phyloP scores from a whole-genome alignment of 2,329 filamentous ascomycete species.

The Thielaviopsis cerberus region DNA sequence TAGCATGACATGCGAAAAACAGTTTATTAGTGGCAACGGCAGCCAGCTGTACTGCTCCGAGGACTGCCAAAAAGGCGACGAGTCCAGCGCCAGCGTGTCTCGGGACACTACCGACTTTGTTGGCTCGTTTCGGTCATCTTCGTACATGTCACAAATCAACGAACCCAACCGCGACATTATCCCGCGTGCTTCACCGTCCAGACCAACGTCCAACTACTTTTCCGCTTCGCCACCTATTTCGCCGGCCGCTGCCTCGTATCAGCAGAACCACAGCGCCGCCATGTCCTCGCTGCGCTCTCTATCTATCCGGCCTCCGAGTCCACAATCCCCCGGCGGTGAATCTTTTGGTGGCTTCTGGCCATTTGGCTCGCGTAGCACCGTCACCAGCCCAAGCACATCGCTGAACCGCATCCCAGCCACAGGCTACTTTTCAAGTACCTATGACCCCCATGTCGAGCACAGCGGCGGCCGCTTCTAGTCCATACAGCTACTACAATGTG shows the following conservation, averaged over 20 bases:
- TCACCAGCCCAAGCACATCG: slow-evolving; percentile 34
- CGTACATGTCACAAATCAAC: slow-evolving; percentile 16
- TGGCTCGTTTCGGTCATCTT: slow-evolving; percentile 15
- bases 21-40: slow-evolving; percentile 40
- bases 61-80: slow-evolving; percentile 37
- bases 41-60: slow-evolving; percentile 45
- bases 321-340: slow-evolving; percentile 31
- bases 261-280: slow-evolving; percentile 23
- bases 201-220: slow-evolving; percentile 36
- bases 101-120: slow-evolving; percentile 16
- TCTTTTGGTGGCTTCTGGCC: slow-evolving; percentile 31
- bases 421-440: slow-evolving; percentile 32
- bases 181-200: slow-evolving; percentile 43
- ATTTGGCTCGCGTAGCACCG: slow-evolving; percentile 28
- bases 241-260: slow-evolving; percentile 23
- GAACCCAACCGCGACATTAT: slow-evolving; percentile 41
- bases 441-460: slow-evolving; percentile 25
- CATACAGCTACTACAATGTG: slow-evolving; percentile 13
- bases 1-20: slow-evolving; percentile 50
- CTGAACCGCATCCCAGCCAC: slow-evolving; percentile 26
- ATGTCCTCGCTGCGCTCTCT: slow-evolving; percentile 38
- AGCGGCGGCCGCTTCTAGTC: slow-evolving; percentile 23
- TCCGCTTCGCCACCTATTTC: slow-evolving; percentile 32
- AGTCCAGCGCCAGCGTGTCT: slow-evolving; percentile 20
- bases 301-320: slow-evolving; percentile 34